Base-by-base conservation (phyloP, 805 yeast genomes). In the Wickerhamiella siamensis region DNA sequence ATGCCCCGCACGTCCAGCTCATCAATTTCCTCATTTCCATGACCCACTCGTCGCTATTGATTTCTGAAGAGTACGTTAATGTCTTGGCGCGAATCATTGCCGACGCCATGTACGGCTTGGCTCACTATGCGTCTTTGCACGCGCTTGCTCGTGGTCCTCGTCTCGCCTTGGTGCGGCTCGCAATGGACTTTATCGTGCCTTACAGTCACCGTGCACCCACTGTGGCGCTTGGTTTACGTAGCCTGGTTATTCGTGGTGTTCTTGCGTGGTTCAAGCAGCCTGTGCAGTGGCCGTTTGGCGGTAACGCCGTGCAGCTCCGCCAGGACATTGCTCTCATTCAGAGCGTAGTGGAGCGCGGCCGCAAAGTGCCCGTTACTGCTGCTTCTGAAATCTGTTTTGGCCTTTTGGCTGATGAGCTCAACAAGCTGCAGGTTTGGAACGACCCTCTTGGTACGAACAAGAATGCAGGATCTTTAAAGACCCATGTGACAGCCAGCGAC, bases 281-380 rank as follows among this genome's bases (percentile, higher is more conserved):
- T 2, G 66, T 72, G 17, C 64, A 70, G 3, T 79, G 79, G 64
- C 95, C 97, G 14, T 86, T 70, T 62, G 97, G 98, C 3, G 79
- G 84, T 9, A 84, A 88, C 55, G 67, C 72, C 35, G 60, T 83
- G 47, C 76, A 76, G 55, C 75, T 77, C 39, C 77, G 75, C 48
- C 72, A 83, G 1, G 95, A 87, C 52, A 67, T 71, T 51, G 64
- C 68, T 4, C 60, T 78, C 39, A 63, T 88, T 49, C 63, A 68
- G 22, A 75, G 71, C 19, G 67, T 81, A 3, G 69, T 73, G 4
- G 50, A 54, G 47, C 54, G 48, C 31, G 56, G 58, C 46, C 46
- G 41, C 33, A 37, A 44, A 16, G 26, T 60, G 47, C 20, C 31
- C 5, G 24, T 34, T 9, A 17, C 40, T 3, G 22, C 43, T 2